Conservation (phyloP, 2,329 filamentous ascomycete species). For the Alternaria incomplexa region DNA sequence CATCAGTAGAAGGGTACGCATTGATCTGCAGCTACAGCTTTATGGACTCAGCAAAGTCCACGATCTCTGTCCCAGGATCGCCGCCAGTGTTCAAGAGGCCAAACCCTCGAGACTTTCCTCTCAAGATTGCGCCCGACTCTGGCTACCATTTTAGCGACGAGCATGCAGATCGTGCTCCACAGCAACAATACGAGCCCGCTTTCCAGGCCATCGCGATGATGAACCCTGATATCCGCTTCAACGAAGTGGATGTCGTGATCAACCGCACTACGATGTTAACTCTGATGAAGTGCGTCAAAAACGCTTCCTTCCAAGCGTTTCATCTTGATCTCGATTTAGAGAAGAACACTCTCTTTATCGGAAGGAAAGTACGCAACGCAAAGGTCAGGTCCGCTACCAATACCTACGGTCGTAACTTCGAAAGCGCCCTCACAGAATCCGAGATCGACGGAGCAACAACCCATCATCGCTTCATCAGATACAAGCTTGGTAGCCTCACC, state of each 20-base stretch:
- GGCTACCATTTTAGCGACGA: neutral
- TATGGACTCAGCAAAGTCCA: neutral
- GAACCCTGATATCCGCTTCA: neutral
- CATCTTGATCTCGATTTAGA: neutral
- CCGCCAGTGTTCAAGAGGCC: neutral
- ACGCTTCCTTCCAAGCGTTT: neutral
- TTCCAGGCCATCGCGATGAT: conserved; percentile 14
- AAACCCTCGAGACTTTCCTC: neutral
- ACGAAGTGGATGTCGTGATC: conserved; percentile 5
- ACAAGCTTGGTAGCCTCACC: neutral
- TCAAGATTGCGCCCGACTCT: neutral
- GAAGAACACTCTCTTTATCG: neutral
- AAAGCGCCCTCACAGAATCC: neutral
- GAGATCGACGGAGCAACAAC: neutral
- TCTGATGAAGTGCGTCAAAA: neutral
- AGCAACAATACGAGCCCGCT: conserved; percentile 9
- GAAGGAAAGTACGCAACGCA: neutral
- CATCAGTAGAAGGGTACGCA: neutral
- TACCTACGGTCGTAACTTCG: neutral
- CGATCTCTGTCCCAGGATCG: neutral
- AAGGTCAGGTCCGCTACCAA: neutral
- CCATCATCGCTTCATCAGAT: neutral
- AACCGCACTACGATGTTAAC: neutral
- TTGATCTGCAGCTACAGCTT: neutral
- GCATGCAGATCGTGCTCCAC: neutral